Conservation (phyloP, 2,329 filamentous ascomycete genomes). For the Phialophora chinensis region DNA sequence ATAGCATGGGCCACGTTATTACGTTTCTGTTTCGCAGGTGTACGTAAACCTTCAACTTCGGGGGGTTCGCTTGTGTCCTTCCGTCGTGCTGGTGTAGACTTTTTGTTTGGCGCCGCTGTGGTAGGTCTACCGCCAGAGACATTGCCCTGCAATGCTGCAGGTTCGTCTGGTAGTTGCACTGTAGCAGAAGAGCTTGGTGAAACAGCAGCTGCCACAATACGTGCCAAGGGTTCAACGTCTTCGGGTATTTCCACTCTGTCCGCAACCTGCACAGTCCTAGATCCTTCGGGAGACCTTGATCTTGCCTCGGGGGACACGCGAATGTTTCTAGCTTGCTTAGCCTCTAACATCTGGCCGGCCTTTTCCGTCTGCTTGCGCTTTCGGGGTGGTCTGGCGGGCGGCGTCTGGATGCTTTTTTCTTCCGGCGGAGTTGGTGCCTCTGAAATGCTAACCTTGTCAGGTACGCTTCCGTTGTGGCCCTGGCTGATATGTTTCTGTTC, state of each 20-base stretch:
- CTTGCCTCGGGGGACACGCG: slow-evolving; percentile 1
- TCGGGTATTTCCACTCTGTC: background rate
- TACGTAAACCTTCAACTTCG: background rate
- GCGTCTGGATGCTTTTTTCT: background rate
- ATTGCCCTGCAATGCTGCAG: background rate
- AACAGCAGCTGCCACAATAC: slow-evolving; percentile 1
- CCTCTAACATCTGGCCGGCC: slow-evolving; percentile 1
- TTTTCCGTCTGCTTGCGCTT: slow-evolving; percentile 24
- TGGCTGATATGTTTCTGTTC: background rate
- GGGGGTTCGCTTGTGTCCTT: background rate
- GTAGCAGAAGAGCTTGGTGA: background rate
- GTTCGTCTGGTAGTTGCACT: background rate
- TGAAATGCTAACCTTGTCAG: background rate
- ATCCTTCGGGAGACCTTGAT: slow-evolving; percentile 1
- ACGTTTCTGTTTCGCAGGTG: slow-evolving; percentile 1
- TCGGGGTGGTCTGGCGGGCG: slow-evolving; percentile 12
- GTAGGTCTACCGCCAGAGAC: background rate
- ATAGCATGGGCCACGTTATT: slow-evolving; percentile 10
- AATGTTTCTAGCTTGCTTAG: background rate
- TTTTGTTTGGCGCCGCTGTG: background rate
- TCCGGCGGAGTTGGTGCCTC: slow-evolving; percentile 1
- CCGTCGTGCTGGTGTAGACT: background rate
- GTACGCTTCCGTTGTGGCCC: background rate
- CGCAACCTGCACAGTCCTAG: background rate
- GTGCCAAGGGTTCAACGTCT: background rate